These are phyloP conservation scores for Vaccinium macrocarpon DNA, from an alignment of 148 eudicot genomes.

Conservation along the genomic window DNA sequence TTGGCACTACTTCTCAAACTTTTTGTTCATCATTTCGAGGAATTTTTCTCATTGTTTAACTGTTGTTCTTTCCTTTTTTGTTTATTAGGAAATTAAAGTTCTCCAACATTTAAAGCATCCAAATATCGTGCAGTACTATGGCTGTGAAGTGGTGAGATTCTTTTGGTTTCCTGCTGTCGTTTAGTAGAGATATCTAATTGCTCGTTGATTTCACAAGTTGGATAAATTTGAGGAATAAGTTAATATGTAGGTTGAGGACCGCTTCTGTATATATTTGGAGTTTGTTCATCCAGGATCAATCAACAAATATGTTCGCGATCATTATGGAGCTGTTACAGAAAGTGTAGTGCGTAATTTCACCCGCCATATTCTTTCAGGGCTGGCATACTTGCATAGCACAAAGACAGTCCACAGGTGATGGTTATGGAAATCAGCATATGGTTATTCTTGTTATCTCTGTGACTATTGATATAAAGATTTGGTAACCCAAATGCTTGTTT, in stretches of 20 bases:
- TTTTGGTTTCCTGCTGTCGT: conserved; percentile 4
- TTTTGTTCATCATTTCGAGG: not conserved
- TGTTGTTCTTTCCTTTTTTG: conserved; percentile 12
- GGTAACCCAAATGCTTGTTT: conserved; percentile 15
- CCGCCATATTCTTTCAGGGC: conserved; percentile 82
- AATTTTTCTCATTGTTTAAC: not conserved
- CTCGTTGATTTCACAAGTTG: not conserved
- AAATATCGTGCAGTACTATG: conserved; percentile 86
- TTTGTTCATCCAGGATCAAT: conserved; percentile 91
- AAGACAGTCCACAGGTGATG: conserved; percentile 85
- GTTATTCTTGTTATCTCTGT: not conserved
- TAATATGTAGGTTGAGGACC: conserved; percentile 62
- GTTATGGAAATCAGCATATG: not conserved
- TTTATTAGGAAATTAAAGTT: conserved; percentile 76
- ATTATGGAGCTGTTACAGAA: conserved; percentile 79
- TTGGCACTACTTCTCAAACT: not conserved
- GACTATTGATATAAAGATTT: not conserved
- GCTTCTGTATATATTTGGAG: conserved; percentile 86
- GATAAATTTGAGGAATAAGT: not conserved
- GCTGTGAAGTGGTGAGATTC: conserved; percentile 77
- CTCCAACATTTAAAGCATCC: conserved; percentile 79
- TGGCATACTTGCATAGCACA: conserved; percentile 81
- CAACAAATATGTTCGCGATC: conserved; percentile 69
- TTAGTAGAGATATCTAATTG: not conserved
- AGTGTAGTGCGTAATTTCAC: conserved; percentile 90